A percentile compares a stretch with the other conserved stretches of the same genome.
These are phyloP conservation scores for Acephala macrosclerotiorum DNA, from an alignment of 2,329 filamentous ascomycete genomes.

Conservation along the genomic window DNA sequence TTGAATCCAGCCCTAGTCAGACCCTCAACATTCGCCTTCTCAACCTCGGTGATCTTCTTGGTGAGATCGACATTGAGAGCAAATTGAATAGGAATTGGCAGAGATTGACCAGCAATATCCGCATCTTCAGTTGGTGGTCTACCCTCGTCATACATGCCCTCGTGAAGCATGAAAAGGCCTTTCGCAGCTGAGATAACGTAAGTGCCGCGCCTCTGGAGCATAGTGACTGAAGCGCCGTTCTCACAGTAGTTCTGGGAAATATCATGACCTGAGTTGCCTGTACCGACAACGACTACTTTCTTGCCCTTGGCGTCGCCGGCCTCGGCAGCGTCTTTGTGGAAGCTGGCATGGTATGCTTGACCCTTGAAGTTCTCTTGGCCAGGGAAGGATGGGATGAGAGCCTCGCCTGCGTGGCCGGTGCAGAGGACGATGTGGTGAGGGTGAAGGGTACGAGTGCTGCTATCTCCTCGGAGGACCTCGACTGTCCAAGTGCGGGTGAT, in stretches of 20 bases:
- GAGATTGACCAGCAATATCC: conserved; percentile 65
- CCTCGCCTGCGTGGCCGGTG: conserved; percentile 61
- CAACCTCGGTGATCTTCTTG: conserved; percentile 44
- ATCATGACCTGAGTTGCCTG: conserved; percentile 73
- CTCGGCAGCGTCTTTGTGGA: conserved; percentile 55
- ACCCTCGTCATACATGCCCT: conserved; percentile 42
- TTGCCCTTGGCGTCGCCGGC: conserved; percentile 55
- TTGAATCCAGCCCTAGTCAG: conserved; percentile 65
- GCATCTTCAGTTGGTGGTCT: conserved; percentile 70
- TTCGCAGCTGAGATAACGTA: conserved; percentile 64
- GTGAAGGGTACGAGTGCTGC: conserved; percentile 34
- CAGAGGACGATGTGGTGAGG: conserved; percentile 33
- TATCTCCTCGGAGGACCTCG: conserved; percentile 49
- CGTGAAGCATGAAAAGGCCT: conserved; percentile 46
- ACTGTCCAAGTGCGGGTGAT: conserved; percentile 60
- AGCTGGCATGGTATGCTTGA: conserved; percentile 68
- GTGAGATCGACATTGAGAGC: conserved; percentile 58
- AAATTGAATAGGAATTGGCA: conserved; percentile 67
- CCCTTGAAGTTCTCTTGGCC: conserved; percentile 45
- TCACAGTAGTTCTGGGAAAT: conserved; percentile 74
- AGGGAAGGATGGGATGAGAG: conserved; percentile 50
- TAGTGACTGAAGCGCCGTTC: conserved; percentile 71
- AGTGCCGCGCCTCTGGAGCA: conserved; percentile 64
- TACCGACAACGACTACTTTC: conserved; percentile 70
- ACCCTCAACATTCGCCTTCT: conserved; percentile 52